Conservation (phyloP, 768 basidiomycete species). For the Porpolomopsis calyptriformis region DNA sequence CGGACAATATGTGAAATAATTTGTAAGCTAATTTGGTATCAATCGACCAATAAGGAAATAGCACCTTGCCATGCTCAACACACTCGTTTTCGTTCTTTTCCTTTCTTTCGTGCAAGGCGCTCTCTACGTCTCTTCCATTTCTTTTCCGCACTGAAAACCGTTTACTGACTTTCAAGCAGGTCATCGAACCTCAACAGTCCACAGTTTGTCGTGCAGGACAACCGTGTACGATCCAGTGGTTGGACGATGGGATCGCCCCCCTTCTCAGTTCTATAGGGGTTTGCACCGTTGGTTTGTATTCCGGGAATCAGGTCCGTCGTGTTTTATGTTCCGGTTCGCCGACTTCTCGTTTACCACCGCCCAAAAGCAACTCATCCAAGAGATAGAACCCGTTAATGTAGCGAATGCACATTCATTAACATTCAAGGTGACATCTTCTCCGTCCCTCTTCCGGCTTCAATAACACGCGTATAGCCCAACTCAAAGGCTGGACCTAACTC, state of each 20-base stretch:
- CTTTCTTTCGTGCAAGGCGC: conserved; percentile 25
- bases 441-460: not conserved
- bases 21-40: not conserved
- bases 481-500: conserved; percentile 46
- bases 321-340: not conserved
- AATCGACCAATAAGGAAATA: not conserved
- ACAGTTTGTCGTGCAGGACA: conserved; percentile 44
- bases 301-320: conserved; percentile 39
- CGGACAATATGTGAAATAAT: no score
- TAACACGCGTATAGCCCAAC: conserved; percentile 32
- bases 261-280: conserved; percentile 39
- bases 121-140: conserved; percentile 27
- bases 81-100: conserved; percentile 7
- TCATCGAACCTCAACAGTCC: conserved; percentile 33
- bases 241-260: conserved; percentile 50
- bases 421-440: conserved; percentile 37
- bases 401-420: conserved; percentile 32
- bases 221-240: conserved; percentile 46
- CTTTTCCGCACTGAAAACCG: not conserved
- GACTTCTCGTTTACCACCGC: conserved; percentile 2
- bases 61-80: no score
- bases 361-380: conserved; percentile 45
- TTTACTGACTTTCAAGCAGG: conserved; percentile 21
- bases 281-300: conserved; percentile 45
- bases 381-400: conserved; percentile 46